A percentile compares a stretch with the other conserved stretches of the same genome.
phyloP scores from a whole-genome alignment of 768 basidiomycete genomes.

The Russula ochroleuca region DNA sequence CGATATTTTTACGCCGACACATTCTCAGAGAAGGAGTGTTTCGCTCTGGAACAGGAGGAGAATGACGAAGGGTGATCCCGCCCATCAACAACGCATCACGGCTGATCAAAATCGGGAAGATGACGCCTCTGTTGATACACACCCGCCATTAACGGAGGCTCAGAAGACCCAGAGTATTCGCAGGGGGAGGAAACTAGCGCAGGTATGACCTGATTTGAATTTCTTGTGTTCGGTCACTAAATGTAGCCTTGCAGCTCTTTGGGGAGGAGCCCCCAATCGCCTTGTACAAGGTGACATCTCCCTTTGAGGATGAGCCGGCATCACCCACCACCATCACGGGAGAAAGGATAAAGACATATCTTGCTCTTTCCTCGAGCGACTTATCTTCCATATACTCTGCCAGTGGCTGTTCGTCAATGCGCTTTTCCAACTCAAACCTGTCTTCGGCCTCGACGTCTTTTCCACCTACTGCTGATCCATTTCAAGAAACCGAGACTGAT shows the following conservation, averaged over 20 bases:
- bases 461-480: neutral
- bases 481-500: constrained; percentile 6
- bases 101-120: constrained; percentile 10
- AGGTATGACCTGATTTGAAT: constrained; percentile 36
- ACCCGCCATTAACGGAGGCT: constrained; percentile 31
- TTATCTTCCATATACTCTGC: constrained; percentile 1
- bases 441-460: constrained; percentile 18
- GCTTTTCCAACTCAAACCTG: constrained; percentile 14
- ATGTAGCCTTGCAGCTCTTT: constrained; percentile 39
- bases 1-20: neutral
- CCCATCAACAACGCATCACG: neutral
- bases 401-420: neutral
- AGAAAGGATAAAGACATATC: constrained; percentile 30
- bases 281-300: constrained; percentile 38
- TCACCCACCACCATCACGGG: constrained; percentile 17
- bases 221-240: neutral
- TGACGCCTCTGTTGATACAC: neutral
- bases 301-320: constrained; percentile 19
- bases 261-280: constrained; percentile 47
- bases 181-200: constrained; percentile 48
- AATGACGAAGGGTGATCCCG: constrained; percentile 2
- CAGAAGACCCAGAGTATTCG: constrained; percentile 42
- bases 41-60: constrained; percentile 33
- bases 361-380: constrained; percentile 20
- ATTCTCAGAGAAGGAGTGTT: constrained; percentile 31